Conservation (phyloP, 495 filamentous ascomycete species). For the Tuber magnatum region DNA sequence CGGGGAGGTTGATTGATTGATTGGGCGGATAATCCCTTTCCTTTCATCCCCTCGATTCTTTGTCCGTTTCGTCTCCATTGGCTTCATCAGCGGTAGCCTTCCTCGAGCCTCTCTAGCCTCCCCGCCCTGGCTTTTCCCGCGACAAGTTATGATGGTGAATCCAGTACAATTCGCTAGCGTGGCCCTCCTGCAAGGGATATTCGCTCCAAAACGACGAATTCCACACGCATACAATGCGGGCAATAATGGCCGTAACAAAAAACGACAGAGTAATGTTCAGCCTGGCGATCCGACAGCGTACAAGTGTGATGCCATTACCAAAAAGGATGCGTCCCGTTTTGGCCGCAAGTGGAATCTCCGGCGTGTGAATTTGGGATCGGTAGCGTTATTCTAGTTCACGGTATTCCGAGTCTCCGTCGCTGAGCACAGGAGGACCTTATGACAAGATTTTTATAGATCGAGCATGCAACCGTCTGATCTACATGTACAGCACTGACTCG, state of each 20-base stretch:
- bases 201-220: neutral
- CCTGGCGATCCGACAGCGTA: no score
- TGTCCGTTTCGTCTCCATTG: neutral
- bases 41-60: neutral
- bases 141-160: neutral
- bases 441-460: neutral
- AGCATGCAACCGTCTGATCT: neutral
- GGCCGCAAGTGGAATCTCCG: neutral
- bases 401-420: neutral
- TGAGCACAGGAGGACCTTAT: neutral
- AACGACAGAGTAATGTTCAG: neutral
- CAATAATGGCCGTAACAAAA: neutral
- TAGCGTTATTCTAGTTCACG: neutral
- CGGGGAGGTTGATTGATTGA: neutral
- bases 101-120: neutral
- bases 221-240: neutral
- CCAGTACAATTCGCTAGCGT: neutral
- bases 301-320: neutral
- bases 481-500: no score
- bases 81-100: neutral
- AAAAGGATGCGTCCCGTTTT: neutral
- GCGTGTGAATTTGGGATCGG: constrained; percentile 1
- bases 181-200: neutral
- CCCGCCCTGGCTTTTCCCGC: neutral
- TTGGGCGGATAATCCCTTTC: neutral